Conservation (phyloP, 345 rosid genomes). For the Heritiera littoralis region DNA sequence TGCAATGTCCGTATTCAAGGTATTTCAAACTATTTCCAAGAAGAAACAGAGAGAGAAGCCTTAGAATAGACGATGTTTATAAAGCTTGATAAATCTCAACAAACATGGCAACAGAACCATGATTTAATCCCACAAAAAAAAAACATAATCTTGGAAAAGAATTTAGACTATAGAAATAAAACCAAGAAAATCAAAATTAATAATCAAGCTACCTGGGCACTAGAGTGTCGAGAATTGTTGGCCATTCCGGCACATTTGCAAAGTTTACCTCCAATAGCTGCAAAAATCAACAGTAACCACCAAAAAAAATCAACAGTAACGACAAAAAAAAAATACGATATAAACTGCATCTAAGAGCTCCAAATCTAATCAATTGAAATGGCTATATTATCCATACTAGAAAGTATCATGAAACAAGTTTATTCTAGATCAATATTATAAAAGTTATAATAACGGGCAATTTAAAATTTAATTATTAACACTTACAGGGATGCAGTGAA, state of each 20-base stretch:
- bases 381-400: not conserved
- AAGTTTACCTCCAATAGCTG: slow-evolving; percentile 27
- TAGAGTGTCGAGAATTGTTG: slow-evolving; percentile 65
- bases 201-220: slow-evolving; percentile 51
- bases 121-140: not conserved
- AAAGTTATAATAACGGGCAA: not conserved
- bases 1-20: not conserved
- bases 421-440: not conserved
- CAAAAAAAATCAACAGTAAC: no score
- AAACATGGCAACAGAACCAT: slow-evolving; percentile 4
- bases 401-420: not conserved
- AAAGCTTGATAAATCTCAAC: not conserved
- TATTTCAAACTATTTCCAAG: not conserved
- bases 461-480: not conserved
- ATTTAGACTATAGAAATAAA: slow-evolving; percentile 19
- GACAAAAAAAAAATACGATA: not conserved
- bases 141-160: slow-evolving; percentile 4
- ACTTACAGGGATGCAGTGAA: slow-evolving; percentile 20
- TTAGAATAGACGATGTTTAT: not conserved
- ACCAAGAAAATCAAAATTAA: slow-evolving; percentile 10
- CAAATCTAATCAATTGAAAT: slow-evolving; percentile 8
- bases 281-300: not conserved
- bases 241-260: slow-evolving; percentile 47
- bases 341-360: not conserved
- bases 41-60: no score